Conservation (phyloP, 352 stramenopile species). For the Aphanomyces astaci region DNA sequence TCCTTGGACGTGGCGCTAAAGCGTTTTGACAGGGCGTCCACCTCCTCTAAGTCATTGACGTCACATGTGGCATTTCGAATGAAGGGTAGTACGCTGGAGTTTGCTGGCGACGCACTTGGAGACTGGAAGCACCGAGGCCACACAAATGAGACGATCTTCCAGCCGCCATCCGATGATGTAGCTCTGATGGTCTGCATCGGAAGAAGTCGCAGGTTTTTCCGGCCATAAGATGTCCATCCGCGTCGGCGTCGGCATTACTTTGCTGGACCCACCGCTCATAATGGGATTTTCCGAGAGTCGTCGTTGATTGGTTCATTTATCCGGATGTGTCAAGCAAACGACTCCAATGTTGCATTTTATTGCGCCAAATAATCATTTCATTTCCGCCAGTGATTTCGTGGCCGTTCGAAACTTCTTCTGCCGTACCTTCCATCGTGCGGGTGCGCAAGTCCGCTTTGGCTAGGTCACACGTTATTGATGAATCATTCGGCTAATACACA, state of each 20-base stretch:
- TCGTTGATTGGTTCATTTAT: not conserved
- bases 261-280: not conserved
- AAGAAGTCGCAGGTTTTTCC: not conserved
- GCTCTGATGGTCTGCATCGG: not conserved
- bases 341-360: not conserved
- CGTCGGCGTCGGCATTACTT: not conserved
- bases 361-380: not conserved
- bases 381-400: slow-evolving; percentile 15
- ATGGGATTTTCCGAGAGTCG: not conserved
- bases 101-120: not conserved
- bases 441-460: no score
- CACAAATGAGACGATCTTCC: slow-evolving; percentile 13
- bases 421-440: no score
- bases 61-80: slow-evolving; percentile 29
- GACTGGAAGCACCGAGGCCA: slow-evolving; percentile 1
- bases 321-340: not conserved
- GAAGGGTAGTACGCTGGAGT: slow-evolving; percentile 15
- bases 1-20: not conserved
- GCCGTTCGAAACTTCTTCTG: not conserved
- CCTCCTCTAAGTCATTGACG: not conserved
- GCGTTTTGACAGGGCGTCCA: not conserved
- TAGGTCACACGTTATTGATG: no score
- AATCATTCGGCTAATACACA: no score
- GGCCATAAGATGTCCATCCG: slow-evolving; percentile 20
- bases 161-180: slow-evolving; percentile 18